Percentiles rank a stretch among this genome's conserved stretches.
phyloP scores from a whole-genome alignment of 1,284 basidiomycete species.

The Mycena sp. region DNA sequence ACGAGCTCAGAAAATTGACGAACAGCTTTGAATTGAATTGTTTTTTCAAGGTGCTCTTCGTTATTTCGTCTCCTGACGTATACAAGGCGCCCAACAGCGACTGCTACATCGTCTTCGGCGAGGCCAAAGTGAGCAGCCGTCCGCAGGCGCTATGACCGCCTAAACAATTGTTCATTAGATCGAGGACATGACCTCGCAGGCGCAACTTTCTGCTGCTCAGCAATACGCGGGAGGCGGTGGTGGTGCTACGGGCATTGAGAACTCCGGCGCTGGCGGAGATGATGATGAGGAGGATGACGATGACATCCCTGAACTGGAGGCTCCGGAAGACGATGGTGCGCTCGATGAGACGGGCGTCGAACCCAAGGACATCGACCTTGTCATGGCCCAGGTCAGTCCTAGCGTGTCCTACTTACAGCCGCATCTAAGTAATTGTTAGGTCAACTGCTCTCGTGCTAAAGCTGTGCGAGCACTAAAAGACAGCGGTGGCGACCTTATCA shows the following conservation, averaged over 20 bases:
- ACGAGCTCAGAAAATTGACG: slow-evolving; percentile 36
- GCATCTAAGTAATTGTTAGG: slow-evolving; percentile 29
- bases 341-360: slow-evolving; percentile 88
- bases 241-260: slow-evolving; percentile 63
- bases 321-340: slow-evolving; percentile 79
- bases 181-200: slow-evolving; percentile 91
- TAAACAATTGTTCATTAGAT: slow-evolving; percentile 58
- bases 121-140: slow-evolving; percentile 78
- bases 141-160: neutral
- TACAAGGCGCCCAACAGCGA: slow-evolving; percentile 98
- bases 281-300: slow-evolving; percentile 77
- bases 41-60: slow-evolving; percentile 80
- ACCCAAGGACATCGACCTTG: slow-evolving; percentile 94
- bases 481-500: slow-evolving; percentile 91
- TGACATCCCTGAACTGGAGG: slow-evolving; percentile 86
- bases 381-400: slow-evolving; percentile 75
- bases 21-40: neutral
- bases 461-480: slow-evolving; percentile 90
- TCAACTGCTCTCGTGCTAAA: slow-evolving; percentile 85
- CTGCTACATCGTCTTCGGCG: slow-evolving; percentile 99
- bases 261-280: slow-evolving; percentile 55
- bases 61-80: slow-evolving; percentile 94
- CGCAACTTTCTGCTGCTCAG: slow-evolving; percentile 86
- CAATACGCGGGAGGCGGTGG: slow-evolving; percentile 76
- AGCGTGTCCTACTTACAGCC: too few relatives aligned